Base-by-base conservation (phyloP, 257 asterid species). In the Lavandula angustifolia region DNA sequence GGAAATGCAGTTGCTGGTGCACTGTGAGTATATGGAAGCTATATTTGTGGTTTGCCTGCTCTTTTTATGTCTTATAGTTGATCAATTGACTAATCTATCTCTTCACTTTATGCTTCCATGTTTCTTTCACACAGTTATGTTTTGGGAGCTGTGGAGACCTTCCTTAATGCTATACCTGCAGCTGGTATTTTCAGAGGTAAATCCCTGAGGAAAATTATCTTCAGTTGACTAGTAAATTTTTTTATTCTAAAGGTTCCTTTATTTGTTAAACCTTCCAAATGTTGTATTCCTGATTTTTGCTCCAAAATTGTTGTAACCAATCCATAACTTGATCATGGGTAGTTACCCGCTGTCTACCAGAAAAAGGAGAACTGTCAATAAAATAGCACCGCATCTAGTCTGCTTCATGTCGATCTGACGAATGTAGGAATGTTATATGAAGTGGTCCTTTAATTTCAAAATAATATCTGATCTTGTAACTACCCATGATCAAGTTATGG, bases 1-100 rank as follows among this genome's bases (percentile, higher is more conserved):
- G 98, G 98, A 78, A 92, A 85, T 81, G 97, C 98, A 7, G 94
- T 92, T 74, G 96, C 97, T 64, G 98, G 97, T 68, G 87, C 98
- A 54, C 94, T 92, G 98, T 92, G 85, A 92, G 98, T 89, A 56
- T 74, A 57, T 35, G 35, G 52, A 58, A 42, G 68, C 71, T 57
- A 49, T 54, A 41, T 18, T 37, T 37, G n/a, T 48, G 57, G 42
- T 64, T 54, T 43, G 33, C 40, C 35, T 54, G 35, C 46, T 79
- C 7, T 48, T 43, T 55, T 50, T 17, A 47, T 40, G 42, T 60
- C 43, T 48, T 51, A 40, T 46, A 44, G 52, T 60, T 12, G 56
- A 68, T 38, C 14, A 9, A 17, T 52, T 61, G 18, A 33, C 58
- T 65, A 22, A 18, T 44, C 12, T 51, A 38, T 73, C 53, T 58